Percentiles rank a stretch among this genome's conserved stretches.
These are phyloP conservation scores for Penicillium sp. DNA, from an alignment of 2,329 filamentous ascomycete genomes.

Conservation along the genomic window DNA sequence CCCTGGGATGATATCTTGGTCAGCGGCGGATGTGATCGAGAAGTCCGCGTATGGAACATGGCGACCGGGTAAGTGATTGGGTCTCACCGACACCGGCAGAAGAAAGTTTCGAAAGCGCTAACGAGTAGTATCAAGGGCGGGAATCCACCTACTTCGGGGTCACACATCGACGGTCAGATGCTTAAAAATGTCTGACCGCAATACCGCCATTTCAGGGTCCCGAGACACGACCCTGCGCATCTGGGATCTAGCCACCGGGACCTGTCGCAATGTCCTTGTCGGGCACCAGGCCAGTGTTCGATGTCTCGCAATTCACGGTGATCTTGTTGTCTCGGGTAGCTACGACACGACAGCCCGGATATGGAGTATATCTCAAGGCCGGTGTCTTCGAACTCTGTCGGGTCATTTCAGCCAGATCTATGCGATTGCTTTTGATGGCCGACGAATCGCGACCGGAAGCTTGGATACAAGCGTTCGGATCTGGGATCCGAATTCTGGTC, in stretches of 20 bases:
- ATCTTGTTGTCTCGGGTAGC: constrained; percentile 95
- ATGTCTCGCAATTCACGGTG: constrained; percentile 93
- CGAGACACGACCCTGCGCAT: constrained; percentile 92
- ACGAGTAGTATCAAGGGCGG: constrained; percentile 57
- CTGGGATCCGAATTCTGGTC: constrained; percentile 88
- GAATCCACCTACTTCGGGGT: constrained; percentile 82
- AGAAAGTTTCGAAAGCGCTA: background rate
- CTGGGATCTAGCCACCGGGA: constrained; percentile 88
- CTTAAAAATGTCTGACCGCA: constrained; percentile 93
- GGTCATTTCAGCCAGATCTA: constrained; percentile 99
- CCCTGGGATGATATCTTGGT: constrained; percentile 95
- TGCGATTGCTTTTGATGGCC: constrained; percentile 95
- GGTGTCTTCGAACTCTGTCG: constrained; percentile 84
- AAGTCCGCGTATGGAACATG: constrained; percentile 97
- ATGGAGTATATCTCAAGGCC: constrained; percentile 96
- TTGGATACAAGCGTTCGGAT: constrained; percentile 96
- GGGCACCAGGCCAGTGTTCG: constrained; percentile 95
- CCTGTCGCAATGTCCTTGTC: constrained; percentile 88
- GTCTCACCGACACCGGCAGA: constrained; percentile 13
- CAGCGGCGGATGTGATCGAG: constrained; percentile 93
- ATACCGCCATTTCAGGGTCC: constrained; percentile 94
- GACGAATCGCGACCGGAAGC: constrained; percentile 90
- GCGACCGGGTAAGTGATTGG: constrained; percentile 71
- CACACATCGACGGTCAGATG: constrained; percentile 97
- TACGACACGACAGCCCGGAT: constrained; percentile 97